These are phyloP conservation scores for Pachyrhizus erosus DNA, from an alignment of 306 rosid species.

Conservation along the genomic window DNA sequence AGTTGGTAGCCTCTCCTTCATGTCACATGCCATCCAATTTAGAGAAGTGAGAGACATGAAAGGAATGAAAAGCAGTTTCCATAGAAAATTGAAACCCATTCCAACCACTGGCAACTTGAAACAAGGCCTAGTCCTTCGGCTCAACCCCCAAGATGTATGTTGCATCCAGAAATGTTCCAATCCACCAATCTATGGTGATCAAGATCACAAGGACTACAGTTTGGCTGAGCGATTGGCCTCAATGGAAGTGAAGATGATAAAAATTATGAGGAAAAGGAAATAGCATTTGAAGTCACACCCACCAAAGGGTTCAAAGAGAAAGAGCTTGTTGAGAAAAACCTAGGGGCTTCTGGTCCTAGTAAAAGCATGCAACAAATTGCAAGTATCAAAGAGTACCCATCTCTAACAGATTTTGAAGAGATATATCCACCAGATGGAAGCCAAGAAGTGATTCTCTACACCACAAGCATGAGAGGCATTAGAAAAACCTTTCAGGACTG, in stretches of 20 bases:
- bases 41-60: not conserved
- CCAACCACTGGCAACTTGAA: slow-evolving; percentile 56
- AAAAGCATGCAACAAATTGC: not conserved
- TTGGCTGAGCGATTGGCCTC: slow-evolving; percentile 35
- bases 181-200: slow-evolving; percentile 46
- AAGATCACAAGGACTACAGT: slow-evolving; percentile 43
- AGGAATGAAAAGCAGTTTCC: not conserved
- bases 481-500: slow-evolving; percentile 90
- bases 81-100: not conserved
- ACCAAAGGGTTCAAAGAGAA: slow-evolving; percentile 41
- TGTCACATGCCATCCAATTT: not conserved
- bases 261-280: slow-evolving; percentile 47
- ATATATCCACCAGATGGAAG: slow-evolving; percentile 77
- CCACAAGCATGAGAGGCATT: slow-evolving; percentile 85
- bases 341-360: slow-evolving; percentile 24
- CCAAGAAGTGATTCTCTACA: slow-evolving; percentile 67
- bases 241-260: slow-evolving; percentile 47
- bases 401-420: slow-evolving; percentile 65
- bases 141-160: slow-evolving; percentile 50
- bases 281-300: slow-evolving; percentile 45
- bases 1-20: slow-evolving; percentile 28
- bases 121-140: slow-evolving; percentile 59
- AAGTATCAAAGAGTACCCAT: slow-evolving; percentile 39
- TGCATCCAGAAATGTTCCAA: slow-evolving; percentile 48
- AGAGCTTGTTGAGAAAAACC: slow-evolving; percentile 32